phyloP scores from a whole-genome alignment of 768 basidiomycete genomes.

The Lentinula detonsa region DNA sequence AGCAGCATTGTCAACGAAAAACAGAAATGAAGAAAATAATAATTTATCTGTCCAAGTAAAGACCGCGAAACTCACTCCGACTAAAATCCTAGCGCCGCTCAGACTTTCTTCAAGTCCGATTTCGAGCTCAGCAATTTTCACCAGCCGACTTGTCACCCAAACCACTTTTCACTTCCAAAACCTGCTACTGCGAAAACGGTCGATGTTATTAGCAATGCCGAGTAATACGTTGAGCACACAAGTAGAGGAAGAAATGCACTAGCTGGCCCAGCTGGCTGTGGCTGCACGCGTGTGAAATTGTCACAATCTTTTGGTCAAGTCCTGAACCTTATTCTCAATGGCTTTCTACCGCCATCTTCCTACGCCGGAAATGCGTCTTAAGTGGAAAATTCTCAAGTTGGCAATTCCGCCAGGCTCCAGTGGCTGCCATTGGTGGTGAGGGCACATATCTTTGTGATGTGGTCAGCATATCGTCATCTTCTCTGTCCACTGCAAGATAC shows the following conservation, averaged over 20 bases:
- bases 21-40: background rate
- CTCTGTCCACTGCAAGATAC: too few species aligned
- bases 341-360: background rate
- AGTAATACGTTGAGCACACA: background rate
- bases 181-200: background rate
- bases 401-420: too few species aligned
- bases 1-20: background rate
- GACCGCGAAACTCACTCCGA: constrained; percentile 1
- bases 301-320: background rate
- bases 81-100: constrained; percentile 6
- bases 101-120: constrained; percentile 5
- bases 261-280: background rate
- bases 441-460: too few species aligned
- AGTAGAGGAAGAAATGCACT: background rate
- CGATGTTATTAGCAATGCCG: background rate
- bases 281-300: constrained; percentile 4
- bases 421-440: too few species aligned
- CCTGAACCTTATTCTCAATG: constrained; percentile 1
- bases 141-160: background rate
- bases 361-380: background rate
- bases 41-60: background rate
- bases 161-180: constrained; percentile 2
- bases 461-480: too few species aligned
- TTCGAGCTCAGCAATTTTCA: constrained; percentile 7
- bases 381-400: background rate